These are phyloP conservation scores for Peronospora farinosa DNA, from an alignment of 352 stramenopile genomes.

Conservation along the genomic window DNA sequence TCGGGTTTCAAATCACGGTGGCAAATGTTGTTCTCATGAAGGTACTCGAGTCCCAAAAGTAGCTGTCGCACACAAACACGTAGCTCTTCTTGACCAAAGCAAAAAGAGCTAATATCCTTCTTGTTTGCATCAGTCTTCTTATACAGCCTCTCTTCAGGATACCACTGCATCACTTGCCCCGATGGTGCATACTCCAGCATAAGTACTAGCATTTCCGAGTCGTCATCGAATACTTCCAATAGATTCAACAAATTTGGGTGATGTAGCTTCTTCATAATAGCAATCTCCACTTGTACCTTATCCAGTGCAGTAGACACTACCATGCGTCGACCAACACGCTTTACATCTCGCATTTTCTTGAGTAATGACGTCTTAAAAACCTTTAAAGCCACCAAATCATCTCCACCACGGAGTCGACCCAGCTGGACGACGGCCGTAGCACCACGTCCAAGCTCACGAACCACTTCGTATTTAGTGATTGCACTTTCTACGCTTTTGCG, in stretches of 20 bases:
- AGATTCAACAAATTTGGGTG: conserved; percentile 75
- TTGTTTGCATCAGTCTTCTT: conserved; percentile 18
- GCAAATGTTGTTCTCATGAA: conserved; percentile 84
- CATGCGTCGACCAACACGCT: conserved; percentile 73
- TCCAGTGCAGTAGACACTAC: conserved; percentile 81
- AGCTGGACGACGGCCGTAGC: conserved; percentile 79
- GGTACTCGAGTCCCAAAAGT: conserved; percentile 71
- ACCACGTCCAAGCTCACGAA: conserved; percentile 72
- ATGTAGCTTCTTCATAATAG: conserved; percentile 86
- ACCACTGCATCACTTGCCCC: conserved; percentile 84
- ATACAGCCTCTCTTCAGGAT: conserved; percentile 51
- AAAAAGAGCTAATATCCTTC: conserved; percentile 9
- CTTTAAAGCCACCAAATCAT: conserved; percentile 71
- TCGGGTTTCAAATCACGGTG: conserved; percentile 83
- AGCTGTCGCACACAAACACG: conserved; percentile 64
- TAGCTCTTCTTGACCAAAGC: conserved; percentile 52
- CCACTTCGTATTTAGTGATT: conserved; percentile 77
- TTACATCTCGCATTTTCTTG: conserved; percentile 82
- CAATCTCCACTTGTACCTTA: conserved; percentile 84
- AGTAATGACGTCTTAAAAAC: conserved; percentile 84
- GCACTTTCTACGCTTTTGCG: conserved; percentile 13
- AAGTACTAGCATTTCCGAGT: conserved; percentile 74
- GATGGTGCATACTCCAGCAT: conserved; percentile 81
- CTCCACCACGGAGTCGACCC: conserved; percentile 46
- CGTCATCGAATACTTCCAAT: conserved; percentile 79